Conservation (phyloP, 495 filamentous ascomycete species). For the Daldinia caldariorum region DNA sequence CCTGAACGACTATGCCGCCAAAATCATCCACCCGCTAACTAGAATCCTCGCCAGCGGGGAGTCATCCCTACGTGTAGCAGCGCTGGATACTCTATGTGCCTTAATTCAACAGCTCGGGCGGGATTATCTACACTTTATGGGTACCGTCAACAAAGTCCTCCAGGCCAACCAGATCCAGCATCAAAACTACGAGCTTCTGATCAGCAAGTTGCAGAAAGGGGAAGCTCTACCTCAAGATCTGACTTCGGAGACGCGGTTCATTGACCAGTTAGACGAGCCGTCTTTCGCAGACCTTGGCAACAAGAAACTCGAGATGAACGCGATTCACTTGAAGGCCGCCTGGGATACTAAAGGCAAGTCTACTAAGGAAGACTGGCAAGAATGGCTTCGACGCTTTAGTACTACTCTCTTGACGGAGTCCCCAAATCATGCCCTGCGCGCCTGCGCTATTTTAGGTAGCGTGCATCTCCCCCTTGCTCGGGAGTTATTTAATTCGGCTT, state of each 20-base stretch:
- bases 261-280: slow-evolving; percentile 78
- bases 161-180: slow-evolving; percentile 78
- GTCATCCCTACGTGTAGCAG: slow-evolving; percentile 77
- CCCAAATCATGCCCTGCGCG: slow-evolving; percentile 90
- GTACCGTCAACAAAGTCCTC: slow-evolving; percentile 84
- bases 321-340: slow-evolving; percentile 94
- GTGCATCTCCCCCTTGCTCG: slow-evolving; percentile 91
- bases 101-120: slow-evolving; percentile 94
- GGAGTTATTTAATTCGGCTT: slow-evolving; percentile 96
- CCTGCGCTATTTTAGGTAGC: slow-evolving; percentile 89
- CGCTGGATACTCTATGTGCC: slow-evolving; percentile 95
- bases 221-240: slow-evolving; percentile 94
- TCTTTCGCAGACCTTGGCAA: slow-evolving; percentile 82
- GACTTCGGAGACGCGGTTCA: slow-evolving; percentile 85
- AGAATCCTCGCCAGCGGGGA: slow-evolving; percentile 79
- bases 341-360: slow-evolving; percentile 97
- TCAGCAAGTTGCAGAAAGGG: slow-evolving; percentile 91
- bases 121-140: slow-evolving; percentile 92
- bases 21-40: slow-evolving; percentile 90
- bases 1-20: slow-evolving; percentile 93
- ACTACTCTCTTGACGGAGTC: slow-evolving; percentile 95
- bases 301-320: slow-evolving; percentile 95
- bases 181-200: slow-evolving; percentile 87
- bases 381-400: slow-evolving; percentile 97
- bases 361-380: slow-evolving; percentile 97